Evolutionary conservation across 768 basidiomycete species (phyloP).

Genomic region (Austroboletus eburneus): DNA sequence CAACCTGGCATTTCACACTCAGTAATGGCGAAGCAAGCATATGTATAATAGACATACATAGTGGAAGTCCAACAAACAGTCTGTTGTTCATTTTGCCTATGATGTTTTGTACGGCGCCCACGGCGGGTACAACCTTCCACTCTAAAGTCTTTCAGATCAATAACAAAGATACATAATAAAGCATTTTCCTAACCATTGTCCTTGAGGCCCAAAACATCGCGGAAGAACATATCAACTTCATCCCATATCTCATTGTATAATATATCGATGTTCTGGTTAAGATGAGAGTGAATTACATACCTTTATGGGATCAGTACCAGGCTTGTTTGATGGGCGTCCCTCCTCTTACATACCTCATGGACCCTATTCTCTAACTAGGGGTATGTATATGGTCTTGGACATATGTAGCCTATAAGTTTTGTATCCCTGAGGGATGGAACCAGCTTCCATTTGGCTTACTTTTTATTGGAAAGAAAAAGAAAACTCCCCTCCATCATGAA

Average conservation of each 20-base stretch:
- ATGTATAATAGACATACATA: not conserved
- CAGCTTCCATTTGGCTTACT: no score
- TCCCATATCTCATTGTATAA: conserved; percentile 27
- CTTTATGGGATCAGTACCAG: no score
- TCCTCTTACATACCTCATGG: no score
- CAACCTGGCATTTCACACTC: conserved; percentile 19
- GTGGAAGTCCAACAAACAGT: conserved; percentile 39
- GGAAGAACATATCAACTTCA: conserved; percentile 38
- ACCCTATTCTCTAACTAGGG: no score
- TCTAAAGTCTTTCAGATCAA: conserved; percentile 22
- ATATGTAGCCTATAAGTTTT: no score
- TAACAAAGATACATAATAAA: not conserved
- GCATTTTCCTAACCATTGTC: conserved; percentile 14
- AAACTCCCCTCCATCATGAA: no score
- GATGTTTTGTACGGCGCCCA: conserved; percentile 29
- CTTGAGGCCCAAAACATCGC: conserved; percentile 15
- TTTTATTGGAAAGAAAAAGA: no score
- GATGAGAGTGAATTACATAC: conserved; percentile 20
- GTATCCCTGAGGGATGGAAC: no score
- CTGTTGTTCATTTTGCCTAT: conserved; percentile 42
- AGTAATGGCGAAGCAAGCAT: no score
- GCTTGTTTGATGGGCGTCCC: no score
- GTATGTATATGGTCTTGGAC: no score
- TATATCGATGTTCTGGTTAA: conserved; percentile 37
- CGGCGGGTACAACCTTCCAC: conserved; percentile 34